Evolutionary conservation across 176 grass and related monocot genomes (phyloP).

Genomic region (Saccharum spontaneum): DNA sequence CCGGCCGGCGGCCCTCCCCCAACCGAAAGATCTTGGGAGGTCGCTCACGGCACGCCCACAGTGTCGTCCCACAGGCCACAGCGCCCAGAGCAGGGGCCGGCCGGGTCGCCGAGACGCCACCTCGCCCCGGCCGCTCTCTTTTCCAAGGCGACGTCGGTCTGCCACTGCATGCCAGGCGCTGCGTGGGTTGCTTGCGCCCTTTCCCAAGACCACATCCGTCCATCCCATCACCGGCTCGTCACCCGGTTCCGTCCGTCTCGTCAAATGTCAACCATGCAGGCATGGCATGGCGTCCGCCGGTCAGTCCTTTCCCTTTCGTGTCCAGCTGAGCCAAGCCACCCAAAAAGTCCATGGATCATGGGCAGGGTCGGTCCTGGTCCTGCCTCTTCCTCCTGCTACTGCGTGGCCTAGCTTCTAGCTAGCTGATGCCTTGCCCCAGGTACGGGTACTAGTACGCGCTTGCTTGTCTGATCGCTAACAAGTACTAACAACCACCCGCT

Average conservation of each 20-base stretch:
- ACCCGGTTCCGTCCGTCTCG: background rate
- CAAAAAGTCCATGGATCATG: too few species aligned
- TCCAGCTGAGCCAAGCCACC: too few species aligned
- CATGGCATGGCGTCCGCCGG: too few species aligned
- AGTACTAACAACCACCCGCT: too few species aligned
- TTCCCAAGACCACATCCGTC: slow-evolving; percentile 43
- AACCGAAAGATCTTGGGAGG: slow-evolving; percentile 20
- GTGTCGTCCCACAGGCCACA: background rate
- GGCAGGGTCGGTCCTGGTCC: too few species aligned
- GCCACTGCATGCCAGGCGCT: too few species aligned
- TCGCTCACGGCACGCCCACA: slow-evolving; percentile 18
- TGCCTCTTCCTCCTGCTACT: too few species aligned
- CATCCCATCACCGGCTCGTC: background rate
- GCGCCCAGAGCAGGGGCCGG: too few species aligned
- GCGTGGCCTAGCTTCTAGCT: too few species aligned
- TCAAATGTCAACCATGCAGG: slow-evolving; percentile 30
- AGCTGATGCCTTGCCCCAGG: too few species aligned
- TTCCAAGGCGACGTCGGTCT: background rate
- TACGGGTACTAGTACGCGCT: too few species aligned
- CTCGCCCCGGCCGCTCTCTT: background rate
- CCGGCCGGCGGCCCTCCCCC: background rate
- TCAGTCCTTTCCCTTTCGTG: slow-evolving; percentile 7
- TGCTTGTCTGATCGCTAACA: too few species aligned
- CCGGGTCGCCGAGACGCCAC: background rate
- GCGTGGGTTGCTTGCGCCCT: background rate